Evolutionary conservation across 148 eudicot species (phyloP).

Genomic region (Hydrangea macrophylla): DNA sequence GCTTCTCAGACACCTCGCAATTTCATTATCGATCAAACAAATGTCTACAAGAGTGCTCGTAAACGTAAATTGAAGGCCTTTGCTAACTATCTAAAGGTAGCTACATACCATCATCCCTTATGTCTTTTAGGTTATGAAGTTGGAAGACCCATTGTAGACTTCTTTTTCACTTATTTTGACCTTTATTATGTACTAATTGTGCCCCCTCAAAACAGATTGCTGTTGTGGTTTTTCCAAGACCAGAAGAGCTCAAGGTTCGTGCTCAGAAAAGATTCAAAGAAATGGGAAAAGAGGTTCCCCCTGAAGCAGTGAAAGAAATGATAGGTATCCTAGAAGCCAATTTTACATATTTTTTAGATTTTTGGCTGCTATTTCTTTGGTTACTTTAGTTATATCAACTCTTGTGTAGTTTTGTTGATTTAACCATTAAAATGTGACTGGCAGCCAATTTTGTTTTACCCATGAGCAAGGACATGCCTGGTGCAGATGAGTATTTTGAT

Average conservation of each 20-base stretch:
- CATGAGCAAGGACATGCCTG: conserved; percentile 54
- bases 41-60: conserved; percentile 66
- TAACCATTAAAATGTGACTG: neutral
- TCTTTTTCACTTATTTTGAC: neutral
- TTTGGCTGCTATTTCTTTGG: neutral
- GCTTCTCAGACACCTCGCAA: conserved; percentile 54
- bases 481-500: conserved; percentile 64
- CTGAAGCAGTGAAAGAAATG: conserved; percentile 55
- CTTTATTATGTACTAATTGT: conserved; percentile 2
- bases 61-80: conserved; percentile 61
- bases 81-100: conserved; percentile 47
- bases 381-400: neutral
- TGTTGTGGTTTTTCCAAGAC: conserved; percentile 55
- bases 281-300: conserved; percentile 63
- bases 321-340: conserved; percentile 34
- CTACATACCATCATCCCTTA: neutral
- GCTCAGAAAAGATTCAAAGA: conserved; percentile 46
- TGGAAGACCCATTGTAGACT: neutral
- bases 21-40: conserved; percentile 65
- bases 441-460: conserved; percentile 67
- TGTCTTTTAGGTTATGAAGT: neutral
- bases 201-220: conserved; percentile 39
- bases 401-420: neutral
- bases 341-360: neutral
- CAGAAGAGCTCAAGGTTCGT: conserved; percentile 49